Evolutionary conservation across 2,329 filamentous ascomycete genomes (phyloP).

Genomic region (Aspergillus unguis): DNA sequence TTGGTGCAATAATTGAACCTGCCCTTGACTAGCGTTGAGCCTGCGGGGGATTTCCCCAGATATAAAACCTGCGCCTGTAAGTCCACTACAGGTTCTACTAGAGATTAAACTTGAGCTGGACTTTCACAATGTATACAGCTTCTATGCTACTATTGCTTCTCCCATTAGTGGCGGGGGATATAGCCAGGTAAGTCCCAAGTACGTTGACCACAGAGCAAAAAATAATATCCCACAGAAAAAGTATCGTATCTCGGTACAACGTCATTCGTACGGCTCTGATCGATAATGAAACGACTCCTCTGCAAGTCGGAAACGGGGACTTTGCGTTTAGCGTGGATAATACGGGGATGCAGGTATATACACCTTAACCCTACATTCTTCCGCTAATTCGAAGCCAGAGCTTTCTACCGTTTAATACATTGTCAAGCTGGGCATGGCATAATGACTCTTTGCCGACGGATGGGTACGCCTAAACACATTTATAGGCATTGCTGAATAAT

Average conservation of each 20-base stretch:
- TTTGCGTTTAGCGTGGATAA: slow-evolving; percentile 19
- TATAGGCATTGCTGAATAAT: not conserved
- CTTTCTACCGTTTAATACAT: slow-evolving; percentile 16
- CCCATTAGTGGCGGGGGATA: not conserved
- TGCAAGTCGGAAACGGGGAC: slow-evolving; percentile 18
- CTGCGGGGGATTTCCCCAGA: not conserved
- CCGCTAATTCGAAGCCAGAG: not conserved
- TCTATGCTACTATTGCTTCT: too few species aligned
- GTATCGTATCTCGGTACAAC: slow-evolving; percentile 14
- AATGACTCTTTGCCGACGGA: slow-evolving; percentile 15
- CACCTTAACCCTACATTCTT: not conserved
- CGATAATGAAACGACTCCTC: slow-evolving; percentile 14
- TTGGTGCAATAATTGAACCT: not conserved
- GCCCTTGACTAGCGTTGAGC: not conserved
- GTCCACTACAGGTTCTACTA: too few species aligned
- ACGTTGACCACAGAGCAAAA: too few species aligned
- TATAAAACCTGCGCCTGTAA: too few species aligned
- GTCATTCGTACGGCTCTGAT: slow-evolving; percentile 12
- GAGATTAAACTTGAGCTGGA: not conserved
- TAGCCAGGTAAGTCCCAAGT: not conserved
- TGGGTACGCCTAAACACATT: not conserved
- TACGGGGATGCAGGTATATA: slow-evolving; percentile 15
- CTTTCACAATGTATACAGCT: not conserved
- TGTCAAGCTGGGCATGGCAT: slow-evolving; percentile 19
- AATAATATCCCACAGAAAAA: slow-evolving; percentile 1